Conservation (phyloP, 768 basidiomycete genomes). For the Lactifluus piperatus region DNA sequence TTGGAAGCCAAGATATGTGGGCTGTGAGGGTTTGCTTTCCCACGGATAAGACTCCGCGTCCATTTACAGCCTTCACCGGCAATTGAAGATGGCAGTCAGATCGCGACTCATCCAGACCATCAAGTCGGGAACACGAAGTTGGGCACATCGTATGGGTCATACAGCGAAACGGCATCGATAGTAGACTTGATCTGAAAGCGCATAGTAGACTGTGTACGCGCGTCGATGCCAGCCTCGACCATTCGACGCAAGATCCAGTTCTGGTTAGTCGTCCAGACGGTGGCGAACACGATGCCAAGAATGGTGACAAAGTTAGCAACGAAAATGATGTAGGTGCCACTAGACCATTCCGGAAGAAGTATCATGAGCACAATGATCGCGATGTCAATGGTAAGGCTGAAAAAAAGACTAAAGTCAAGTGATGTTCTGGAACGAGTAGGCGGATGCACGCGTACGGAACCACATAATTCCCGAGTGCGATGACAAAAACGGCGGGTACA, state of each 20-base stretch:
- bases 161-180: not conserved
- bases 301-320: constrained; percentile 18
- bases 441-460: constrained; percentile 8
- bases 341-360: constrained; percentile 5
- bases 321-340: constrained; percentile 14
- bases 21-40: not conserved
- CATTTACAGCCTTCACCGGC: not conserved
- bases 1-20: not conserved
- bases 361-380: constrained; percentile 10
- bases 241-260: constrained; percentile 19
- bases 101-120: not conserved
- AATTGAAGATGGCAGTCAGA: not conserved
- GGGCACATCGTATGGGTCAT: constrained; percentile 2
- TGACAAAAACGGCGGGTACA: constrained; percentile 16
- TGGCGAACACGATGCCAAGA: constrained; percentile 20
- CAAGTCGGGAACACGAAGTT: not conserved
- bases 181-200: constrained; percentile 13
- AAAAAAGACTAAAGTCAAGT: not conserved
- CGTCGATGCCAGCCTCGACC: constrained; percentile 12
- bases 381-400: constrained; percentile 15
- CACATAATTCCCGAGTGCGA: constrained; percentile 19
- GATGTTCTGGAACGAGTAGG: not conserved
- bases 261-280: constrained; percentile 19
- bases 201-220: constrained; percentile 11
- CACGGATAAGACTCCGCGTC: not conserved